phyloP scores from a whole-genome alignment of 129 eudicot genomes.

The Saposhnikovia divaricata region DNA sequence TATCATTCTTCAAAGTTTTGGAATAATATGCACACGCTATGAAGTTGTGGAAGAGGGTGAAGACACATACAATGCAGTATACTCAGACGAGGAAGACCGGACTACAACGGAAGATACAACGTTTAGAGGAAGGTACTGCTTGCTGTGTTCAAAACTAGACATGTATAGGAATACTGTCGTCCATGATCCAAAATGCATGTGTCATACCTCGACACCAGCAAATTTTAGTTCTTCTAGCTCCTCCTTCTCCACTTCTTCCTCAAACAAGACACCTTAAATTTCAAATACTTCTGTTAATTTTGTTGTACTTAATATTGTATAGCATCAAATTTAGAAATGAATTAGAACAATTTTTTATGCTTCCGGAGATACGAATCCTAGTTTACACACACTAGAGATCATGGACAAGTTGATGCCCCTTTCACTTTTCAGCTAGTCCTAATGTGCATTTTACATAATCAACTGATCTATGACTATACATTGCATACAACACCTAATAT shows the following conservation, averaged over 20 bases:
- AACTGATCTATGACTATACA: neutral
- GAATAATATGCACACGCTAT: constrained; percentile 28
- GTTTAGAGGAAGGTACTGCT: constrained; percentile 55
- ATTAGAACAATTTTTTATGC: neutral
- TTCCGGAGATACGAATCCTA: neutral
- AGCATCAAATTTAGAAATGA: constrained; percentile 4
- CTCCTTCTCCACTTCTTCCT: constrained; percentile 26
- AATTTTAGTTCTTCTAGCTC: constrained; percentile 33
- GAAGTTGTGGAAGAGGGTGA: constrained; percentile 31
- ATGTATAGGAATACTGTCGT: constrained; percentile 31
- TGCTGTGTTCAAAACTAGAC: constrained; percentile 71
- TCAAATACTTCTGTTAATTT: neutral
- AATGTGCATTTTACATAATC: neutral
- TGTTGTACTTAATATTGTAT: constrained; percentile 18
- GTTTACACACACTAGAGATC: neutral
- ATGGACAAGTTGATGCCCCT: neutral
- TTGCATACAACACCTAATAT: neutral
- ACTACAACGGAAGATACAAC: constrained; percentile 16
- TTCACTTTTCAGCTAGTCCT: neutral
- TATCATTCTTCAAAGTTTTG: constrained; percentile 28
- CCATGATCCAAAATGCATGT: constrained; percentile 56
- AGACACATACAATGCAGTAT: constrained; percentile 19
- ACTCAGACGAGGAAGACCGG: constrained; percentile 32
- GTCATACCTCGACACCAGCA: constrained; percentile 36
- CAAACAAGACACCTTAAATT: constrained; percentile 6